phyloP scores from a whole-genome alignment of 1,139 yeast species.

The Ogataea hybrid region DNA sequence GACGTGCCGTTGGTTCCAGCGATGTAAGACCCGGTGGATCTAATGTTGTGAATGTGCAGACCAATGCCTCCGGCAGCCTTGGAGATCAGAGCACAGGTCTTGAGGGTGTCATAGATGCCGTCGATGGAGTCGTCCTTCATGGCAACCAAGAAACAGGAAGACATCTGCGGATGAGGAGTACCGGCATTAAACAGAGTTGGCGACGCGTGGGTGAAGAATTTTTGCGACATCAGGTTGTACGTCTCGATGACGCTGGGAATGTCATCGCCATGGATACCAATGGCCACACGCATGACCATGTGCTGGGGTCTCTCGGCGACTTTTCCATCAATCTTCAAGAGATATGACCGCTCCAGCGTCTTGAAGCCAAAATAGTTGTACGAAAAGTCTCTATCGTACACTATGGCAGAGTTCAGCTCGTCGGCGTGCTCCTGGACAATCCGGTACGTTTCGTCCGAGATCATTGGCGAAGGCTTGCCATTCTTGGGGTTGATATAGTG shows the following conservation, averaged over 20 bases:
- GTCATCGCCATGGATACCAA: slow-evolving; percentile 57
- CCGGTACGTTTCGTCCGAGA: slow-evolving; percentile 49
- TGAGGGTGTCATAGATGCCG: slow-evolving; percentile 57
- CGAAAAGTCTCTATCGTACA: slow-evolving; percentile 53
- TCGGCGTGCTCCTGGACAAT: slow-evolving; percentile 45
- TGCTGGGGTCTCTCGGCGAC: slow-evolving; percentile 63
- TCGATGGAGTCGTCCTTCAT: slow-evolving; percentile 62
- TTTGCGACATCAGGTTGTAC: slow-evolving; percentile 56
- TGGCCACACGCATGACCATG: slow-evolving; percentile 57
- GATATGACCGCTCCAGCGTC: slow-evolving; percentile 56
- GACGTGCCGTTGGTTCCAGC: slow-evolving; percentile 61
- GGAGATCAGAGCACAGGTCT: slow-evolving; percentile 56
- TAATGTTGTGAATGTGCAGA: slow-evolving; percentile 54
- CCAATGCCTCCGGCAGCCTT: slow-evolving; percentile 65
- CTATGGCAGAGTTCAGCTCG: slow-evolving; percentile 53
- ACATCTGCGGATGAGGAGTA: slow-evolving; percentile 54
- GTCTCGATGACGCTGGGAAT: slow-evolving; percentile 51
- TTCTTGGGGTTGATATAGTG: slow-evolving; percentile 74
- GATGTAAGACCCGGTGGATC: slow-evolving; percentile 54
- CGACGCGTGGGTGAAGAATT: slow-evolving; percentile 57
- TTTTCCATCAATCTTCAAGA: slow-evolving; percentile 49
- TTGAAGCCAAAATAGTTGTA: slow-evolving; percentile 59
- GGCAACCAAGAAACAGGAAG: slow-evolving; percentile 59
- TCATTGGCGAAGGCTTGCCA: slow-evolving; percentile 60
- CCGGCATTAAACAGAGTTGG: slow-evolving; percentile 63